These are phyloP conservation scores for Malania oleifera DNA, from an alignment of 164 flowering plant genomes.

Conservation along the genomic window DNA sequence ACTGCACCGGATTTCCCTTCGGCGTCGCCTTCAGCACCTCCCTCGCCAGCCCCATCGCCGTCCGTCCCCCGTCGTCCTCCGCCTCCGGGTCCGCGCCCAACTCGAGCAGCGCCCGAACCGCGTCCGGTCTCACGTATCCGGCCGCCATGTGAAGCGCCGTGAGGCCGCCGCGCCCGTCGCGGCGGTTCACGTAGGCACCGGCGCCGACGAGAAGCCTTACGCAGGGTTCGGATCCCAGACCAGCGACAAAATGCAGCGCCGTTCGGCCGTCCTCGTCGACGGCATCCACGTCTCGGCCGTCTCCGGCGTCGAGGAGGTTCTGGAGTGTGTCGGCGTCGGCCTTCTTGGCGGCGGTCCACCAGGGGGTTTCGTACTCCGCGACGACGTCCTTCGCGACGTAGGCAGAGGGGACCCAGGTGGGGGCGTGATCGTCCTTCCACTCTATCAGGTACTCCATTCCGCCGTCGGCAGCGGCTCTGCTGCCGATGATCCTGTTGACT, in stretches of 20 bases:
- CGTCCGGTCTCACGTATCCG: conserved; percentile 72
- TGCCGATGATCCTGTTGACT: conserved; percentile 74
- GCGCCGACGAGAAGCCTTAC: conserved; percentile 56
- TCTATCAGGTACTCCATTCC: conserved; percentile 86
- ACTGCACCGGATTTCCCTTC: conserved; percentile 66
- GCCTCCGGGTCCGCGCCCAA: conserved; percentile 77
- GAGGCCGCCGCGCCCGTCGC: conserved; percentile 59
- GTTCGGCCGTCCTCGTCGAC: conserved; percentile 82
- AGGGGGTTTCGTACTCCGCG: conserved; percentile 84
- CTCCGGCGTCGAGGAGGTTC: conserved; percentile 26
- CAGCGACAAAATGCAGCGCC: conserved; percentile 77
- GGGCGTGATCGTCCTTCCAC: conserved; percentile 89
- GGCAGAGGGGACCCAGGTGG: conserved; percentile 80
- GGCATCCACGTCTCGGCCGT: conserved; percentile 66
- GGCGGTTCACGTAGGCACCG: conserved; percentile 60
- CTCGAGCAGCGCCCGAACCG: conserved; percentile 43
- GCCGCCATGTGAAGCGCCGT: conserved; percentile 97
- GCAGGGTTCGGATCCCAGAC: conserved; percentile 78
- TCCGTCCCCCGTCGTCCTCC: conserved; percentile 55
- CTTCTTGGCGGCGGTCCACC: conserved; percentile 98
- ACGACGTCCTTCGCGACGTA: conserved; percentile 75
- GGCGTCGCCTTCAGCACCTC: conserved; percentile 64
- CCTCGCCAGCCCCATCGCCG: conserved; percentile 60
- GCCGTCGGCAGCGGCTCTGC: conserved; percentile 45
- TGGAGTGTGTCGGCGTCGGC: conserved; percentile 61